These are phyloP conservation scores for Didymellaceae sp. DNA, from an alignment of 2,329 filamentous ascomycete genomes.

Conservation along the genomic window DNA sequence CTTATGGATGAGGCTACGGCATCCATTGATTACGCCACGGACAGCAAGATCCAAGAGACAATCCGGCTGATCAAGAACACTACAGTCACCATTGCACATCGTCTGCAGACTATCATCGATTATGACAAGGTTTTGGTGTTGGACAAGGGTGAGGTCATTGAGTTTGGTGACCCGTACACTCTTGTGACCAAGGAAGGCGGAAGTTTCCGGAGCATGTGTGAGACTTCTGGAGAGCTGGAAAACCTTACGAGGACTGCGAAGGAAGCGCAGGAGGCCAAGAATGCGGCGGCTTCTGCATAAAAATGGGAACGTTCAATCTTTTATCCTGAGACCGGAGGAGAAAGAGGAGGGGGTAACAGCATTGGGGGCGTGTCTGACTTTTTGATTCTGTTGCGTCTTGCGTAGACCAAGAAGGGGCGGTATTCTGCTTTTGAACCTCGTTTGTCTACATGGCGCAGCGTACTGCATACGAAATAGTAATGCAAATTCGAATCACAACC, in stretches of 20 bases:
- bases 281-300: neutral
- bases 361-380: neutral
- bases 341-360: neutral
- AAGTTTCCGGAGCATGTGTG: slow-evolving; percentile 71
- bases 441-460: neutral
- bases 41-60: slow-evolving; percentile 94
- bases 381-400: neutral
- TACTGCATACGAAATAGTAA: neutral
- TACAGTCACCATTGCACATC: slow-evolving; percentile 95
- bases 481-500: neutral
- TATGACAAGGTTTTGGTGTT: slow-evolving; percentile 97
- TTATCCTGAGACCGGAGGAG: neutral
- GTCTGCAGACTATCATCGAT: slow-evolving; percentile 94
- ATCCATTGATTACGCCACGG: slow-evolving; percentile 95
- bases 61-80: slow-evolving; percentile 91
- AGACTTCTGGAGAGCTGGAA: slow-evolving; percentile 68
- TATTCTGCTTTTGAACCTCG: neutral
- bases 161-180: slow-evolving; percentile 89
- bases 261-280: slow-evolving; percentile 49
- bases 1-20: slow-evolving; percentile 99
- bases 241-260: slow-evolving; percentile 62
- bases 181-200: slow-evolving; percentile 69
- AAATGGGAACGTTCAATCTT: neutral
- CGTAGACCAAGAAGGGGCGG: slow-evolving; percentile 1
- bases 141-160: slow-evolving; percentile 84